Base-by-base conservation (phyloP, 345 rosid genomes). In the Noccaea bulbosa region DNA sequence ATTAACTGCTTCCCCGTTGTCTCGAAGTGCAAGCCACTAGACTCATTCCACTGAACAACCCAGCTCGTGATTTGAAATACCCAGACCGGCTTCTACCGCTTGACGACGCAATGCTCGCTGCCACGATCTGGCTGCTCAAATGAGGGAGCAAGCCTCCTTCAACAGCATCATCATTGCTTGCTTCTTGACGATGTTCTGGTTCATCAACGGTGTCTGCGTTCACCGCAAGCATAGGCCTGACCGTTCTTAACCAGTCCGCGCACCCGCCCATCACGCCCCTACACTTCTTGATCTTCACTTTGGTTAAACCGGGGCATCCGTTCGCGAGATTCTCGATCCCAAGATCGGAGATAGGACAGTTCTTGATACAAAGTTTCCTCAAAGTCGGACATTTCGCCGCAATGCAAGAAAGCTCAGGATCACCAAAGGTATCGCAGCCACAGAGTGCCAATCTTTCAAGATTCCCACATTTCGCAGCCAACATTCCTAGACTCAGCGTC, bases 251-350 rank as follows among this genome's bases (percentile, higher is more conserved):
- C 89, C 82, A 76, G 22, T 80, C 86, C 0, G 84, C 82, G 9
- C 79, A 83, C 34, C 70, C 85, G 10, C 74, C 47, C 49, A 86
- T 82, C 62, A 90, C 90, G 24, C 83, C 82, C 78, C 77, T 78
- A 59, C 96, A 90, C 59, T 90, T 90, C 84, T 90, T 90, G 71
- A 90, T 88, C 75, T 87, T 86, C 66, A 90, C 89, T 74, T 90
- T 90, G 7, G 84, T 83, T 79, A 90, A 78, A 67, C 85, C 83
- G 0, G 96, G 93, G 69, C 89, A 90, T 34, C 96, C 96, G 5
- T 57, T 70, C 1, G 88, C 96, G 7, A 90, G 82, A 1, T 85
- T 88, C 59, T 86, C 87, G 81, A 90, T 68, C 5, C 88, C 93
- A 2, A 58, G 64, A 65, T 87, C 83, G 0, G 93, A 86, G 7